Evolutionary conservation across 371 early-diverging fungal species (phyloP).

Genomic region (Mucor irregularis): DNA sequence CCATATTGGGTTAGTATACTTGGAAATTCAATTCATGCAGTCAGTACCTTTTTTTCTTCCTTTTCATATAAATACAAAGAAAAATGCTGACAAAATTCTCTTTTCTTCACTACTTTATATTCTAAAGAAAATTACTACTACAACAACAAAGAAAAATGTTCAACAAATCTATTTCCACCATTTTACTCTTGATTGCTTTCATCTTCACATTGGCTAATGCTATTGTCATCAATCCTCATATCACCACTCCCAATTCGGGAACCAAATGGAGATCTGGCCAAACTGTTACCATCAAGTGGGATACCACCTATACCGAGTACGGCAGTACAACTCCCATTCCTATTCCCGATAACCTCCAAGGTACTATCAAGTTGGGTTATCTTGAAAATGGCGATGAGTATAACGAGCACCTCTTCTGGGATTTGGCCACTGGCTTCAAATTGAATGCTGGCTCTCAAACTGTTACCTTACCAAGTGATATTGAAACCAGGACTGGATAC

Average conservation of each 20-base stretch:
- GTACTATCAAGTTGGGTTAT: constrained; percentile 41
- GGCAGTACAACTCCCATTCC: constrained; percentile 16
- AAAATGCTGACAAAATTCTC: background rate
- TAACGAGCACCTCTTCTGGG: constrained; percentile 39
- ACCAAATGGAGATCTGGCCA: constrained; percentile 34
- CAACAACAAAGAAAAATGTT: constrained; percentile 17
- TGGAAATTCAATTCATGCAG: constrained; percentile 8
- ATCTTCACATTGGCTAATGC: constrained; percentile 15
- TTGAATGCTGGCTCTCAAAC: constrained; percentile 30
- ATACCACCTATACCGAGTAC: constrained; percentile 10
- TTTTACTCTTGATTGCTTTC: constrained; percentile 13
- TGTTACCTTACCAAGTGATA: constrained; percentile 34
- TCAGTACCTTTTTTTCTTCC: constrained; percentile 4
- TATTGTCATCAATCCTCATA: constrained; percentile 26
- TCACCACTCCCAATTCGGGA: constrained; percentile 16
- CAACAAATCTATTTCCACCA: constrained; percentile 2
- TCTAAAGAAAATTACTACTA: background rate
- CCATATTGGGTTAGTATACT: too few species aligned
- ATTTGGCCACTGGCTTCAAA: constrained; percentile 33
- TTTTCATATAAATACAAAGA: constrained; percentile 6
- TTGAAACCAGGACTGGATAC: constrained; percentile 31
- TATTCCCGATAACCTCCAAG: constrained; percentile 27
- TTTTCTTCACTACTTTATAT: background rate
- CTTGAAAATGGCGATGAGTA: constrained; percentile 22
- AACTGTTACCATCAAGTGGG: constrained; percentile 24